Evolutionary conservation across 306 rosid genomes (phyloP), one percentile per base, ranked within the genome.

Genomic region (Glycine tomentella): DNA sequence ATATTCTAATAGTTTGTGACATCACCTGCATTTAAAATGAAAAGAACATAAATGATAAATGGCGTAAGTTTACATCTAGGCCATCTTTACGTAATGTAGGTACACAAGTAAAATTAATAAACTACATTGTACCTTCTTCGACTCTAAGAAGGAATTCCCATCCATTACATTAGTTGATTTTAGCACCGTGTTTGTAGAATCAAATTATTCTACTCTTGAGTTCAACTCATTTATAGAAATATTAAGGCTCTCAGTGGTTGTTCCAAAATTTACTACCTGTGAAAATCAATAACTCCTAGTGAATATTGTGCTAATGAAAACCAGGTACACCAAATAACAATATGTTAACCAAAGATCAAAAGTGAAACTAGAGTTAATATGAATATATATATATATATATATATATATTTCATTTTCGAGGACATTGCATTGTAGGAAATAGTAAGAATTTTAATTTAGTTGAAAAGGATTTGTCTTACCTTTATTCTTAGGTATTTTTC

Each of bases 231-330:
- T 74, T 13, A 89, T 71, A 14, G 53, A 56, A 71, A 91, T 86
- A 65, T 31, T 76, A 31, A 94, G 86, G 63, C 57, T 85, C 80
- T 86, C 92, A 0, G 31, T 7, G 66, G 20, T 7, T 58, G 52
- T 64, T 80, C 93, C 94, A 17, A 87, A 90, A 80, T 93, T 93
- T 57, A 93, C 97, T 17, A 86, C 66, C 97, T 93, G 85, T 69
- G 70, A 8, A 68, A 68, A n/a, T 31, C 16, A 57, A 51, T 42
- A 40, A 38, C 12, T 72, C 16, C 5, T 10, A 38, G 14, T 48
- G 38, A 75, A 38, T 3, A 34, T 4, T 4, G 38, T 34, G 38
- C 38, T 34, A 34, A 34, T 34, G 5, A 38, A 38, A 38, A 42
- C 0, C 34, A 44, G 4, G 36, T 42, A 44, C 15, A 10, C 15